Evolutionary conservation across 495 filamentous ascomycete species (phyloP), one percentile per base, ranked within the genome.

Genomic region (Annulohypoxylon maeteangense): DNA sequence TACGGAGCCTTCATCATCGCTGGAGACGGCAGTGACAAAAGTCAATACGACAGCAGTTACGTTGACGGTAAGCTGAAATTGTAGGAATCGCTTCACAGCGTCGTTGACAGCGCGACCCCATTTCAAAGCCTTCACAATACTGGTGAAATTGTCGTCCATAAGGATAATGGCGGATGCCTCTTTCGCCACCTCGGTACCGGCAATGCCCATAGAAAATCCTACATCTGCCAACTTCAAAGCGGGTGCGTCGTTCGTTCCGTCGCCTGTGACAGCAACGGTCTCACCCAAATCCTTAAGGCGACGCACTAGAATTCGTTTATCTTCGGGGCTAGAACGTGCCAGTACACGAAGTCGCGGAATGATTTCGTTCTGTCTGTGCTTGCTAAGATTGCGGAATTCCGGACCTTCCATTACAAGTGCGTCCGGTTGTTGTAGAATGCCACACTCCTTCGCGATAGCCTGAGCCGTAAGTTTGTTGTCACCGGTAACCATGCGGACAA

Each of bases 91-190:
- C 80, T 93, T 89, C 65, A 97, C 93, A 1, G 93, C 92, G 74
- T 97, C 93, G 69, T 97, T 97, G 70, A 97, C 93, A 18, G 92
- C 91, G 51, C 93, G 91, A 6, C 93, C 93, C 93, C 93, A 97
- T 78, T 93, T 91, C 72, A 97, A 87, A 1, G 93, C 93, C 74
- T 92, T 95, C 65, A 96, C 90, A 69, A 95, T 97, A 11, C 92
- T 94, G 65, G 75, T 78, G 81, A 97, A 97, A 80, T 96, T 95
- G 76, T 97, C 93, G 75, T 97, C 93, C 84, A 97, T 91, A 7
- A 96, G 87, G 73, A 97, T 95, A 68, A 97, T 97, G 16, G 92
- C 92, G 55, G 92, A 95, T 7, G 93, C 93, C 76, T 97, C 93
- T 81, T 97, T 97, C 27, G 93, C 93, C n/a, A 97, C 93, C 75